A percentile compares a stretch with the other conserved stretches of the same genome.
Evolutionary conservation across 139 green algal genomes (phyloP).

Genomic region (Chlorella sp.): DNA sequence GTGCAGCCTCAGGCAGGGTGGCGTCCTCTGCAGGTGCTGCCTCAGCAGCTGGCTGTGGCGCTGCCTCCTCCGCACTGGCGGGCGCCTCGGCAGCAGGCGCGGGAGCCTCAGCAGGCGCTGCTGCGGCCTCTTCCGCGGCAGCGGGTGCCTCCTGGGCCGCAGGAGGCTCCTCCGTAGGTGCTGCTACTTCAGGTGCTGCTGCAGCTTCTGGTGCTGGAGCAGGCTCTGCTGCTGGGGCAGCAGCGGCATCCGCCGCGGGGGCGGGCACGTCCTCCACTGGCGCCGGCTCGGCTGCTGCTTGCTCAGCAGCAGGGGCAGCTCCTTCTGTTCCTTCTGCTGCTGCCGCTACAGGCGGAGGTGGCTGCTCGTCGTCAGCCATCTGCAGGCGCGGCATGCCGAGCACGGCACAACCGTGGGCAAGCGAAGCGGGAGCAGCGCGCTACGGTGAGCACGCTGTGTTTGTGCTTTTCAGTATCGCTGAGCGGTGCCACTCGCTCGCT

Average conservation of each 20-base stretch:
- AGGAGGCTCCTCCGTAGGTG: background rate
- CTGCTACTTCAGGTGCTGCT: slow-evolving; percentile 1
- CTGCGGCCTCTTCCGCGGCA: background rate
- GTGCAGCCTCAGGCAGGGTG: background rate
- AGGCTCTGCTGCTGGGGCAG: background rate
- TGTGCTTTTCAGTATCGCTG: too few species aligned
- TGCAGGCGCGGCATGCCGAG: too few species aligned
- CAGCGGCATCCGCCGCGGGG: too few species aligned
- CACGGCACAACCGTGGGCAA: too few species aligned
- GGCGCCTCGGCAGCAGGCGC: background rate
- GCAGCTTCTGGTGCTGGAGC: background rate
- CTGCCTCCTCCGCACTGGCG: background rate
- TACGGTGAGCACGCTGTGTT: too few species aligned
- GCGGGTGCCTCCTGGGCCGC: background rate
- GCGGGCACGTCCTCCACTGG: too few species aligned
- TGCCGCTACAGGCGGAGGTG: too few species aligned
- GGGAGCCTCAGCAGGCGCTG: slow-evolving; percentile 3
- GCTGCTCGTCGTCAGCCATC: background rate
- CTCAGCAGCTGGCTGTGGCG: background rate
- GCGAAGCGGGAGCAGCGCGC: too few species aligned
- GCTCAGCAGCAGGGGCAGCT: too few species aligned
- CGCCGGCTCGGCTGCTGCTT: too few species aligned
- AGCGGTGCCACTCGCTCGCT: too few species aligned
- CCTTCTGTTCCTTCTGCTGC: too few species aligned
- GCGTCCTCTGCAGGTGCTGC: slow-evolving; percentile 2